A percentile compares a stretch with the other conserved stretches of the same genome.
These are phyloP conservation scores for Coemansia sp. DNA, from an alignment of 192 early-diverging fungal species.

Conservation along the genomic window DNA sequence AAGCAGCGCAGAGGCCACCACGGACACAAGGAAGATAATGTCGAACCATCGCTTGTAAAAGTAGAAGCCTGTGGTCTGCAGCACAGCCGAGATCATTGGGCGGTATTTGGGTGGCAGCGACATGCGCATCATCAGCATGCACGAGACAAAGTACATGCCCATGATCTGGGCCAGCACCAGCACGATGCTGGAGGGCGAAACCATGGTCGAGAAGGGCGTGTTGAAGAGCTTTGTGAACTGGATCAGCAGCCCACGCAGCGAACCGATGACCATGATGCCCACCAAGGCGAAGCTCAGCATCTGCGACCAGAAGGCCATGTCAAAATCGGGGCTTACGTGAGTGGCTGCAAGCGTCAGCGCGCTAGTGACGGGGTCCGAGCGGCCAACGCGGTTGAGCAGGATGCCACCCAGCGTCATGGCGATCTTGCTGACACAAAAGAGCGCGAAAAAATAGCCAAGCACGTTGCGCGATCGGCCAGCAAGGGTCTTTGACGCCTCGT, in stretches of 20 bases:
- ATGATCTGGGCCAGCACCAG: slow-evolving; percentile 84
- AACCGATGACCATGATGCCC: slow-evolving; percentile 84
- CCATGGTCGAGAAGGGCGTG: slow-evolving; percentile 61
- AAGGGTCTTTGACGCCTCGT: slow-evolving; percentile 66
- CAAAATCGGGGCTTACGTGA: slow-evolving; percentile 65
- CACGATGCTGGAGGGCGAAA: slow-evolving; percentile 75
- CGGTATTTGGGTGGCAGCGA: slow-evolving; percentile 82
- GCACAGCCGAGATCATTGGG: slow-evolving; percentile 73
- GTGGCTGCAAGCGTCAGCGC: slow-evolving; percentile 70
- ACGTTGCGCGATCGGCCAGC: slow-evolving; percentile 78
- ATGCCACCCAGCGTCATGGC: slow-evolving; percentile 80
- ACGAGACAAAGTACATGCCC: slow-evolving; percentile 91
- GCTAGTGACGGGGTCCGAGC: slow-evolving; percentile 81
- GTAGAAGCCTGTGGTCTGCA: slow-evolving; percentile 82
- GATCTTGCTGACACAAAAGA: slow-evolving; percentile 90
- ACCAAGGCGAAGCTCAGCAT: slow-evolving; percentile 92
- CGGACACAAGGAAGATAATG: slow-evolving; percentile 85
- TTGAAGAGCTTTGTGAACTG: slow-evolving; percentile 80
- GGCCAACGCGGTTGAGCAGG: slow-evolving; percentile 69
- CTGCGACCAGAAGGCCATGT: slow-evolving; percentile 83
- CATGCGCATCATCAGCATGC: slow-evolving; percentile 90
- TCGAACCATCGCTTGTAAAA: slow-evolving; percentile 97
- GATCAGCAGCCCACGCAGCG: slow-evolving; percentile 84
- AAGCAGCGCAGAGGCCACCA: slow-evolving; percentile 67
- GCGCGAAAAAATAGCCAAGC: slow-evolving; percentile 82